These are phyloP conservation scores for Chrysophaeum taylorii DNA, from an alignment of 352 stramenopile genomes.

Conservation along the genomic window DNA sequence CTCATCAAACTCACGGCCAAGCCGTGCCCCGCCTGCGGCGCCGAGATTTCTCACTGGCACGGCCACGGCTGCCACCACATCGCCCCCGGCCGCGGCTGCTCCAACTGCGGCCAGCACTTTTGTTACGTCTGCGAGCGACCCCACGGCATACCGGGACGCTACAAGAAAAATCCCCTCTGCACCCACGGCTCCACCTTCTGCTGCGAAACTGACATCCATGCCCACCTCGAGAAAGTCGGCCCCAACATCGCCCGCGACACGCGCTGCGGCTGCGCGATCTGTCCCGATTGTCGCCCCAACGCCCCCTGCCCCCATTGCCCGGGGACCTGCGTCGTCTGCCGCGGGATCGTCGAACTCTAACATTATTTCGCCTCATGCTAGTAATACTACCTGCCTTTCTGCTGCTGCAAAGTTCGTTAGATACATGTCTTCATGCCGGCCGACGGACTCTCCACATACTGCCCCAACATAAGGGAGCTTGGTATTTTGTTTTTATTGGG, in stretches of 20 bases:
- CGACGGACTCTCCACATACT: too few relatives aligned
- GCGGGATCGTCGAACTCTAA: too few relatives aligned
- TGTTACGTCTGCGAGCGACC: constrained; percentile 5
- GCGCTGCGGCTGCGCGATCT: background rate
- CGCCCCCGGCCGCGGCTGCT: constrained; percentile 4
- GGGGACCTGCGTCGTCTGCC: too few relatives aligned
- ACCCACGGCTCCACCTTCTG: background rate
- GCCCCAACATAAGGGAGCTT: too few relatives aligned
- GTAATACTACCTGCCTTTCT: too few relatives aligned
- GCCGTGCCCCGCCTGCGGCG: background rate
- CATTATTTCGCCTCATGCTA: too few relatives aligned
- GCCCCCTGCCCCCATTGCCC: too few relatives aligned
- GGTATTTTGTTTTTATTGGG: too few relatives aligned
- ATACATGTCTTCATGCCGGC: too few relatives aligned
- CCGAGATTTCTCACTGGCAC: constrained; percentile 9
- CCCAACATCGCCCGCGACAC: background rate
- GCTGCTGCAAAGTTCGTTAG: too few relatives aligned
- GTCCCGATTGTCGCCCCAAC: too few relatives aligned
- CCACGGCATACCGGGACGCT: too few relatives aligned
- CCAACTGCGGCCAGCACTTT: constrained; percentile 7
- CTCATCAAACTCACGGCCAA: background rate
- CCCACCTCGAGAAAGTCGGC: background rate
- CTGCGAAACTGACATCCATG: background rate
- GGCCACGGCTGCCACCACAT: constrained; percentile 17
- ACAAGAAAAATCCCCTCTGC: background rate